Evolutionary conservation across 2,329 filamentous ascomycete genomes (phyloP).

Genomic region (Aspergillus fischeri): DNA sequence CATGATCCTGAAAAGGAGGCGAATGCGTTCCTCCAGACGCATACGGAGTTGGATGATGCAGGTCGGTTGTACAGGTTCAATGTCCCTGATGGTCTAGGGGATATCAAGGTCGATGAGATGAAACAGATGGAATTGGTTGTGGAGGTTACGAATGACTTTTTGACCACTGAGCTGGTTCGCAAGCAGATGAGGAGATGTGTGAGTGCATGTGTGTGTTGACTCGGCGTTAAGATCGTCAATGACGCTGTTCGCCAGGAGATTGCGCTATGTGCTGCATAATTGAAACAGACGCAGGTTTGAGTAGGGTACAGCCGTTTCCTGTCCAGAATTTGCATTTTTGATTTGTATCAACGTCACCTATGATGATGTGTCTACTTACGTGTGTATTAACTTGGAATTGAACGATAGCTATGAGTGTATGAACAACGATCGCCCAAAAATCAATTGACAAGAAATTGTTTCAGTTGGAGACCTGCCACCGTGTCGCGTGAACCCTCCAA

Average conservation of each 20-base stretch:
- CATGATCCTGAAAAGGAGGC: too few species aligned
- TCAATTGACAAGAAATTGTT: not conserved
- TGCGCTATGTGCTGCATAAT: not conserved
- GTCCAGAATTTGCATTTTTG: not conserved
- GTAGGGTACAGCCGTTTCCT: not conserved
- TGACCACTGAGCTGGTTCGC: too few species aligned
- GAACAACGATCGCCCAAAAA: not conserved
- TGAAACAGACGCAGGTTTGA: not conserved
- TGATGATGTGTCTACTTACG: not conserved
- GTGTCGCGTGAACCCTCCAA: not conserved
- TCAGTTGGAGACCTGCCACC: not conserved
- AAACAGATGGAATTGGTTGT: too few species aligned
- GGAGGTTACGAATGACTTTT: too few species aligned
- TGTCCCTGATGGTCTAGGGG: too few species aligned
- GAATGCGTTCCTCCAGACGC: too few species aligned
- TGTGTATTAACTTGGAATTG: not conserved
- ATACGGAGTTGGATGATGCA: too few species aligned
- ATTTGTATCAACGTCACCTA: not conserved
- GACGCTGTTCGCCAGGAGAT: conserved; percentile 5
- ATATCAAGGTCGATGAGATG: too few species aligned
- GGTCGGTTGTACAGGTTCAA: too few species aligned
- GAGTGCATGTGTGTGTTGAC: too few species aligned
- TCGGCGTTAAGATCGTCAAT: conserved; percentile 11
- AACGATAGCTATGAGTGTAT: not conserved
- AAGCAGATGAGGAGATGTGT: too few species aligned